Base-by-base conservation (phyloP, 139 green algal species). In the Trebouxia sp. region DNA sequence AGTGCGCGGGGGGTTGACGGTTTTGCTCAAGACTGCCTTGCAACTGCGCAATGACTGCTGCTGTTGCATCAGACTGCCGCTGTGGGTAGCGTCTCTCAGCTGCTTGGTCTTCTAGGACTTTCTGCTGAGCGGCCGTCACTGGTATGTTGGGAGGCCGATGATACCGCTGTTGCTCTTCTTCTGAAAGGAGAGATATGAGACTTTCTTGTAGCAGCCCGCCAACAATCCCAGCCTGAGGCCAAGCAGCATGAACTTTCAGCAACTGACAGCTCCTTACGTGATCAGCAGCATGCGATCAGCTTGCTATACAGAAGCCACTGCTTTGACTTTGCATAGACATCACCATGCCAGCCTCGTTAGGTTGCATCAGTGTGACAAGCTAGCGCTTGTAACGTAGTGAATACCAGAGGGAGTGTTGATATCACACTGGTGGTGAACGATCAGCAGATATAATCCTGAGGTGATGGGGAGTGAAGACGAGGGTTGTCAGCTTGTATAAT, bases 181-280 rank as follows among this genome's bases (percentile, higher is more conserved):
- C 58, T 0, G 82, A 82, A 47, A 85, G 30, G 48, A 75, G 26
- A 12, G n/a, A n/a, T 9, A 86, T 43, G 28, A 88, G 32, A 32
- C 58, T 17, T 6, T 79, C 69, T 65, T 89, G 81, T 53, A 87
- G 24, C 50, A 90, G 26, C 17, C 86, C 85, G 6, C 70, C 66
- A 20, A 86, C 53, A 1, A 84, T 47, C 17, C 83, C 86, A 39
- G 55, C 76, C 76, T 80, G 53, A 26, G 14, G 28, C 37, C 20
- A 32, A 76, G 66, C 32, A 8, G 12, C 3, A 35, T 11, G 1
- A 76, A 48, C 15, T 24, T 3, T 51, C 58, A 75, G 30, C 11
- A 9, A 32, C 24, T 43, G 8, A 35, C 38, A 24, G n/a, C n/a
- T n/a, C n/a, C n/a, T n/a, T n/a, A n/a, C n/a, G n/a, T n/a, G n/a